A percentile compares a stretch with the other conserved stretches of the same genome.
These are phyloP conservation scores for Yamadazyma epiphylla DNA, from an alignment of 1,139 yeast species.

Conservation along the genomic window DNA sequence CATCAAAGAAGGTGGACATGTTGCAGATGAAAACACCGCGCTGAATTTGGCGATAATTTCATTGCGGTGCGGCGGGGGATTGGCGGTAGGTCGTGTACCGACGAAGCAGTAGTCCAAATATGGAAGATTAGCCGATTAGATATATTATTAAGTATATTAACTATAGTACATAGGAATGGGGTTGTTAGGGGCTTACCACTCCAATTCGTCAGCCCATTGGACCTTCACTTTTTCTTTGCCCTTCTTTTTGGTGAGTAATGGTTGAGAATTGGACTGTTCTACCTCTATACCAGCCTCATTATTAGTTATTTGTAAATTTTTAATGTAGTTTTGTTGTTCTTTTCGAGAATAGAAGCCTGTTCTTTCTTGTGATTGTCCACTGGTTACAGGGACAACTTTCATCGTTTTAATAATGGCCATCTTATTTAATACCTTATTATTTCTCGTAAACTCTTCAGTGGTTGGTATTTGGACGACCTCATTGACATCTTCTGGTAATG, in stretches of 20 bases:
- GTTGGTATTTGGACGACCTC: conserved; percentile 71
- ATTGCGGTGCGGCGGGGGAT: conserved; percentile 11
- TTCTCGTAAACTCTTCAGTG: conserved; percentile 24
- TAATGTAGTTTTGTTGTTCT: conserved; percentile 25
- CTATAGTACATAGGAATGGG: too few species aligned
- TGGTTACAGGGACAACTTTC: conserved; percentile 15
- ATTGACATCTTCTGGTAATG: conserved; percentile 54
- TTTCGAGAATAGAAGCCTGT: conserved; percentile 30
- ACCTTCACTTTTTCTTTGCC: conserved; percentile 17
- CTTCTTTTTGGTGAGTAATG: conserved; percentile 3
- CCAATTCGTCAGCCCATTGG: conserved; percentile 51
- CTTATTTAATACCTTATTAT: conserved; percentile 22
- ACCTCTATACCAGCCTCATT: conserved; percentile 14
- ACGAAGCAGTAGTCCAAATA: conserved; percentile 41
- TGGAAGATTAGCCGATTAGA: conserved; percentile 38
- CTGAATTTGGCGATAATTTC: not conserved
- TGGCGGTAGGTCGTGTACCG: conserved; percentile 25
- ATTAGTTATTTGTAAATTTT: conserved; percentile 12
- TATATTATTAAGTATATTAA: too few species aligned
- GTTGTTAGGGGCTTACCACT: conserved; percentile 6
- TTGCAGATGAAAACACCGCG: conserved; percentile 6
- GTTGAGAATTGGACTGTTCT: conserved; percentile 6
- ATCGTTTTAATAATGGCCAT: conserved; percentile 58
- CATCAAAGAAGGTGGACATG: conserved; percentile 76
- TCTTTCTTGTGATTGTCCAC: not conserved